Conservation (phyloP, 2,329 filamentous ascomycete genomes). For the Lachnellula hyalina region DNA sequence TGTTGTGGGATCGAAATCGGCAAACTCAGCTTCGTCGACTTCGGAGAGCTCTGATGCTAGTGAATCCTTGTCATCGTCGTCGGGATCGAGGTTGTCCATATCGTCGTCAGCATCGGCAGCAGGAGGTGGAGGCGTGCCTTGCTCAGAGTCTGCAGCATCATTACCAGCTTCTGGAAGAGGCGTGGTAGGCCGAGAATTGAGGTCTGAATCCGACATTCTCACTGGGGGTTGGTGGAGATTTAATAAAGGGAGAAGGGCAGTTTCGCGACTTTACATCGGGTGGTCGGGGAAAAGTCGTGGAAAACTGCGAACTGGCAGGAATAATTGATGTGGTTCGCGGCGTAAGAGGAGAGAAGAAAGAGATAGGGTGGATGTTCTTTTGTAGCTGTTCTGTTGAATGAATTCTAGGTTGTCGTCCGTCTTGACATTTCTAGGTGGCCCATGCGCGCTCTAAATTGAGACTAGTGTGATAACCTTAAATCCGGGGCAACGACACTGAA, state of each 20-base stretch:
- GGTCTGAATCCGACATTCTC: conserved; percentile 28
- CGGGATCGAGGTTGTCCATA: conserved; percentile 26
- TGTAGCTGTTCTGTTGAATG: background rate
- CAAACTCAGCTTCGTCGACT: conserved; percentile 65
- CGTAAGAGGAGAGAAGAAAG: background rate
- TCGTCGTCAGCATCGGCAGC: conserved; percentile 27
- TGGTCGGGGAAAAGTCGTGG: too few relatives aligned
- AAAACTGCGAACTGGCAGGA: too few relatives aligned
- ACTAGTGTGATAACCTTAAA: conserved; percentile 5
- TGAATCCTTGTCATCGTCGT: conserved; percentile 25
- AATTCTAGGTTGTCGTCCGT: background rate
- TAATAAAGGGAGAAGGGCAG: too few relatives aligned
- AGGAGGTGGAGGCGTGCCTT: conserved; percentile 21
- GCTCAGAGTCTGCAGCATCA: conserved; percentile 16
- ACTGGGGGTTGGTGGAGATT: background rate
- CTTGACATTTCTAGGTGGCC: background rate
- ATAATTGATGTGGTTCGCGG: background rate
- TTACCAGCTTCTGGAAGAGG: conserved; percentile 20
- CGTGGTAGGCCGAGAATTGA: conserved; percentile 17
- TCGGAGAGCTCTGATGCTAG: conserved; percentile 54
- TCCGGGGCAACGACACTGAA: conserved; percentile 4
- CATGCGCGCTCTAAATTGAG: background rate
- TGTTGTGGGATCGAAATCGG: conserved; percentile 61
- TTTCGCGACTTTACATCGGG: too few relatives aligned
- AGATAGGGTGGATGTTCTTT: background rate